phyloP scores from a whole-genome alignment of 805 yeast species.

The Scheffersomyces amazonensis region DNA sequence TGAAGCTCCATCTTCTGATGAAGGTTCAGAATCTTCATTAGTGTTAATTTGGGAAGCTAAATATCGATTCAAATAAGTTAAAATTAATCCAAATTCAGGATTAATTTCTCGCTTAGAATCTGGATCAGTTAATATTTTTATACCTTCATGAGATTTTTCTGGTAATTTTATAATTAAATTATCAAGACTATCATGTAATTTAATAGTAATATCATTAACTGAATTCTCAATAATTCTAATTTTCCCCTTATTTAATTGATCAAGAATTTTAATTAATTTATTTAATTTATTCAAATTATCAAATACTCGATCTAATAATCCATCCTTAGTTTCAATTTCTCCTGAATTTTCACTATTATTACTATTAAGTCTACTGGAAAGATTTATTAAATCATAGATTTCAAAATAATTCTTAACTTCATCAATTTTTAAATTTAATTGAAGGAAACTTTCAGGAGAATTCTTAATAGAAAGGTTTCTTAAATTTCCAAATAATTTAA shows the following conservation, averaged over 20 bases:
- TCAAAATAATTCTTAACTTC: conserved; percentile 22
- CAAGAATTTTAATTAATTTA: conserved; percentile 28
- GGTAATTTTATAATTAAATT: conserved; percentile 17
- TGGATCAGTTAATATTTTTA: conserved; percentile 3
- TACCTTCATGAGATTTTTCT: conserved; percentile 7
- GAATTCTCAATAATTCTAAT: conserved; percentile 24
- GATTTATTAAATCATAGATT: conserved; percentile 24
- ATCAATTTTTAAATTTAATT: conserved; percentile 19
- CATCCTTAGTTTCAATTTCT: conserved; percentile 4
- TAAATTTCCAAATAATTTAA: conserved; percentile 24
- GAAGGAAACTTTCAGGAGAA: conserved; percentile 14
- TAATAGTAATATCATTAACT: conserved; percentile 24
- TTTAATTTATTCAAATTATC: conserved; percentile 27
- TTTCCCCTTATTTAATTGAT: conserved; percentile 27
- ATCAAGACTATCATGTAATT: conserved; percentile 21
- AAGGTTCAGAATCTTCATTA: neutral
- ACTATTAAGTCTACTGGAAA: conserved; percentile 20
- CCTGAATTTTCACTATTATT: neutral
- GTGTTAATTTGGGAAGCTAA: conserved; percentile 2
- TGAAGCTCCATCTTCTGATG: conserved; percentile 10
- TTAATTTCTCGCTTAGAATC: neutral
- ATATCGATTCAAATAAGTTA: conserved; percentile 23
- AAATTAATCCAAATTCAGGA: conserved; percentile 12
- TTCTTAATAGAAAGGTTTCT: conserved; percentile 20
- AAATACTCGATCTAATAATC: conserved; percentile 23